Evolutionary conservation across 208 protist genomes (phyloP).

Genomic region (Crithidia sp.): DNA sequence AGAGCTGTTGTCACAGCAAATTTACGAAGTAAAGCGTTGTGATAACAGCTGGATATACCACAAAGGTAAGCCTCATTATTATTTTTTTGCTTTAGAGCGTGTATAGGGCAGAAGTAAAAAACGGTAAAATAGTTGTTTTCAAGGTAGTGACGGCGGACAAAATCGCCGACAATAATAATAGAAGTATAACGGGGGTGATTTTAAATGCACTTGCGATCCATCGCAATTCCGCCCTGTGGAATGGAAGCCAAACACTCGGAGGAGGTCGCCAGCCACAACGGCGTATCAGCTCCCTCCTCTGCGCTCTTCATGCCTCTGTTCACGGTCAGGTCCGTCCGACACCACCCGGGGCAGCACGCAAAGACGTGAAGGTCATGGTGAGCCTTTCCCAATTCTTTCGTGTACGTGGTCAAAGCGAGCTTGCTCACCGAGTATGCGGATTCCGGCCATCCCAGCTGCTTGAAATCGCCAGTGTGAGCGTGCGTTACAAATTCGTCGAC

Average conservation of each 20-base stretch:
- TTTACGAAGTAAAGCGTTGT: too few relatives aligned
- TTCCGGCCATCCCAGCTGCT: slow-evolving; percentile 35
- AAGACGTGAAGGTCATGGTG: slow-evolving; percentile 35
- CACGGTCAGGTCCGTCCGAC: slow-evolving; percentile 32
- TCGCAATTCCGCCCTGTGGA: slow-evolving; percentile 30
- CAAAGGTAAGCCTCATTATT: neutral
- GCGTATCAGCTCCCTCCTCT: slow-evolving; percentile 38
- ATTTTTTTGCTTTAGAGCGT: neutral
- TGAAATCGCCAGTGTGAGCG: slow-evolving; percentile 23
- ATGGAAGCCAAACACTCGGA: slow-evolving; percentile 17
- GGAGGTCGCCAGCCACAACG: slow-evolving; percentile 35
- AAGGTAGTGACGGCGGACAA: slow-evolving; percentile 4
- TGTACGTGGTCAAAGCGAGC: slow-evolving; percentile 40
- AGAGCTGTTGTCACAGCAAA: too few relatives aligned
- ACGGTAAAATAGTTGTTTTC: neutral
- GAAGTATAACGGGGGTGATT: neutral
- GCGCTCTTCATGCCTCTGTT: slow-evolving; percentile 27
- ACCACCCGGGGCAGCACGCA: slow-evolving; percentile 48
- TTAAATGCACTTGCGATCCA: slow-evolving; percentile 19
- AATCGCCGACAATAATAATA: slow-evolving; percentile 31
- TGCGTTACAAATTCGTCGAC: slow-evolving; percentile 36
- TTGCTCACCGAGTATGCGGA: slow-evolving; percentile 51
- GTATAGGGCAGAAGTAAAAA: neutral
- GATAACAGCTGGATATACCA: too few relatives aligned
- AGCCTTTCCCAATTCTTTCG: slow-evolving; percentile 17